Base-by-base conservation (phyloP, 2,329 filamentous ascomycete genomes). In the Clarireedia paspali region DNA sequence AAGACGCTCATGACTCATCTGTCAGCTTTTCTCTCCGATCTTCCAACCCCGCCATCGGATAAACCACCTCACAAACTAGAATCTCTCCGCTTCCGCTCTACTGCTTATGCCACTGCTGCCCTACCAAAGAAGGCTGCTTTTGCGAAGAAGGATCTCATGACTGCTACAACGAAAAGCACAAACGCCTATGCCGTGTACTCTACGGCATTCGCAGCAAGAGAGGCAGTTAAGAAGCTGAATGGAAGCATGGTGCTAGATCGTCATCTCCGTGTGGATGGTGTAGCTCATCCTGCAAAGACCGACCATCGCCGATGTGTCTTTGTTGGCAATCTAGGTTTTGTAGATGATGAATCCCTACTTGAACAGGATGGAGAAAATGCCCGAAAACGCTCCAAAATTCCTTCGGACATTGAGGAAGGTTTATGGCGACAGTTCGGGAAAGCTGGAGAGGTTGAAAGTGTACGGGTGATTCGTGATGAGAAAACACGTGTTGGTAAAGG, bases 171-270 rank as follows among this genome's bases (percentile, higher is more conserved):
- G 1, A 89, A 89, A 67, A 95, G 88, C 60, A 91, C 91, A 57
- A 96, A 99, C 69, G 94, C 94, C 47, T 99, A 99, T 69, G 89
- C 81, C 30, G 91, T 99, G 49, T 96, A 94, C 74, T 87, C 84
- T 45, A 89, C 88, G 1, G 72, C 82, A 1, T 75, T 82, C 7
- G 89, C 88, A 3, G 91, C 90, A 12, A 84, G 89, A 54, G 83
- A 86, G 64, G 91, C 91, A 2, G 82, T 86, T 47, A 77, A 83
- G 61, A 80, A 81, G 40, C 81, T 99, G 42, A 99, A 99, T 65
- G 94, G 91, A 49, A 89, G 82, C 1, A 76, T 89, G 15, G 79
- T 97, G 2, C 81, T 99, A 15, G 88, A 89, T 63, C 86, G 94
- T 34, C 94, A 99, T 72, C 74, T 99, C 55, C 85, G 92, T 44